A percentile compares a stretch with the other conserved stretches of the same genome.
Conservation (phyloP, 1,284 basidiomycete species). For the Boletus chippewaensis region DNA sequence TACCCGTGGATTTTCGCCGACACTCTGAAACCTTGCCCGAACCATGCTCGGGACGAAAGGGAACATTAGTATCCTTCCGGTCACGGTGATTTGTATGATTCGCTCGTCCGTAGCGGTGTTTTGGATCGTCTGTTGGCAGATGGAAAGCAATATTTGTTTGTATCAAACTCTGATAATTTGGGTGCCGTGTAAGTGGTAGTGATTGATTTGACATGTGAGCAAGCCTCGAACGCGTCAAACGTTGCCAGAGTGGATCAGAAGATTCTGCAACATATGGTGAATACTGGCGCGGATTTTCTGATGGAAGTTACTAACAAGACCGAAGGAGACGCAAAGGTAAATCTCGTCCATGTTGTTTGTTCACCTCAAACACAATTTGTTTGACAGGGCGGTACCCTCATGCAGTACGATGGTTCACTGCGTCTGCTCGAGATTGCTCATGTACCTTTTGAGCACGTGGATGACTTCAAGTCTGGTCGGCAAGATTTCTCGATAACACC, state of each 20-base stretch:
- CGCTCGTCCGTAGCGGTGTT: constrained; percentile 86
- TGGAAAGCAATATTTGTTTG: constrained; percentile 98
- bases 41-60: constrained; percentile 68
- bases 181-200: constrained; percentile 93
- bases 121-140: constrained; percentile 89
- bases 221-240: constrained; percentile 15
- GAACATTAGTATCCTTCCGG: constrained; percentile 97
- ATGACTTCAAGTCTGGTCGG: constrained; percentile 86
- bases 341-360: neutral
- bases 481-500: neutral
- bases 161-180: constrained; percentile 97
- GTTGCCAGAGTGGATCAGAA: constrained; percentile 60
- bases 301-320: constrained; percentile 93
- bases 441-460: constrained; percentile 92
- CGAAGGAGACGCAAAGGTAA: constrained; percentile 83
- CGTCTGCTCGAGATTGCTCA: constrained; percentile 96
- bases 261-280: constrained; percentile 86
- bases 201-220: constrained; percentile 52
- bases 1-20: constrained; percentile 96
- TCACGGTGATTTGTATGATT: constrained; percentile 95
- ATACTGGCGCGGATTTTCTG: constrained; percentile 80
- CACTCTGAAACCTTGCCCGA: constrained; percentile 77
- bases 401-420: constrained; percentile 91
- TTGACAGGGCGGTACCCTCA: constrained; percentile 85
- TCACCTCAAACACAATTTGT: neutral